Percentiles rank a stretch among this genome's conserved stretches.
phyloP scores from a whole-genome alignment of 2,329 filamentous ascomycete species.

The Ascochyta clinopodiicola region DNA sequence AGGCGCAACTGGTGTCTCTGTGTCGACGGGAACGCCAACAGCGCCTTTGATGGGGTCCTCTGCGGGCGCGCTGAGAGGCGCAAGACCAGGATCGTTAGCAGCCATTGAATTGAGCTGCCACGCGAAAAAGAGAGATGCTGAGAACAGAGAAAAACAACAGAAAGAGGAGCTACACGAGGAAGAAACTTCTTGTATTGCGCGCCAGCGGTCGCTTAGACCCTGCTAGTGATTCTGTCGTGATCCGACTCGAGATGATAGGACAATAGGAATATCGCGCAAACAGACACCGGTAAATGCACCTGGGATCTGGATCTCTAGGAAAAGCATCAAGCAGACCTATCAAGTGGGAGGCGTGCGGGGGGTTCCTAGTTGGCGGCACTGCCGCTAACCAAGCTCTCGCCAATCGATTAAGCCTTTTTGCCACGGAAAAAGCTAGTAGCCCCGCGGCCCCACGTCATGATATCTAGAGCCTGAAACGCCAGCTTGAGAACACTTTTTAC shows the following conservation, averaged over 20 bases:
- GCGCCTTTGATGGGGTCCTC: constrained; percentile 31
- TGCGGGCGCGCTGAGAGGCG: constrained; percentile 28
- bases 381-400: constrained; percentile 16
- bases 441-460: not conserved
- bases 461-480: not conserved
- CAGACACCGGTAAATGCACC: not conserved
- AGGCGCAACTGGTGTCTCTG: constrained; percentile 56
- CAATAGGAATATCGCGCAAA: constrained; percentile 1
- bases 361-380: not conserved
- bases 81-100: constrained; percentile 32
- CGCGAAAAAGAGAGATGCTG: not conserved
- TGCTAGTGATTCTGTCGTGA: constrained; percentile 10
- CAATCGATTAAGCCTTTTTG: constrained; percentile 10
- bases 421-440: not conserved
- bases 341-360: constrained; percentile 2
- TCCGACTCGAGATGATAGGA: not conserved
- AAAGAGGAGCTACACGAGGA: not conserved
- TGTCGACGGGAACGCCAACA: constrained; percentile 29
- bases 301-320: constrained; percentile 2
- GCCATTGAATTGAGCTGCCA: constrained; percentile 19
- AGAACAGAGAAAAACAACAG: not conserved
- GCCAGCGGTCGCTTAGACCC: constrained; percentile 9
- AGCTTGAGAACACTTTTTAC: not conserved
- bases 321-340: constrained; percentile 2
- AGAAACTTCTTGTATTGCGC: constrained; percentile 14